A percentile compares a stretch with the other conserved stretches of the same genome.
These are phyloP conservation scores for Sphagnum contortum DNA, from an alignment of 225 moss, liverwort and hornwort species.

Conservation along the genomic window DNA sequence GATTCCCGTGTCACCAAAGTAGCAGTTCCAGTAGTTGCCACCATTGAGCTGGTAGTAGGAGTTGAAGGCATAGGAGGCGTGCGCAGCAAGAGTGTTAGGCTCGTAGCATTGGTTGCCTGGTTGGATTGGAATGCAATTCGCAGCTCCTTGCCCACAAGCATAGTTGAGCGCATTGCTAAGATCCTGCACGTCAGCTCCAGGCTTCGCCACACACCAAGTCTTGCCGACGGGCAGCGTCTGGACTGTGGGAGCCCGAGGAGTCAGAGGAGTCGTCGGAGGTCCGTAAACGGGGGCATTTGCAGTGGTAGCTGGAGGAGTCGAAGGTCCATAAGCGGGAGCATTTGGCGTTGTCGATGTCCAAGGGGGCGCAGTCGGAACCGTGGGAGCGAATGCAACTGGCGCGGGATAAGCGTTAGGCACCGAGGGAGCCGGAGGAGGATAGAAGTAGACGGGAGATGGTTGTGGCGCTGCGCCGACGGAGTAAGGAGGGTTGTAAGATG, in stretches of 20 bases:
- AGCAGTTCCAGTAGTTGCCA: slow-evolving; percentile 14
- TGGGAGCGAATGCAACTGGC: not conserved
- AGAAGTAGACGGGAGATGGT: too few species aligned
- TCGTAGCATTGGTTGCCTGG: slow-evolving; percentile 20
- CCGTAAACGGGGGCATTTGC: too few species aligned
- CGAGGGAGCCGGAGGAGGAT: not conserved
- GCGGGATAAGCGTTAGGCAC: slow-evolving; percentile 1
- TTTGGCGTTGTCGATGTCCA: too few species aligned
- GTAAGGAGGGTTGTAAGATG: too few species aligned
- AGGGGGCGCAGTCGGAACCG: too few species aligned
- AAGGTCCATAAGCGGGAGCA: too few species aligned
- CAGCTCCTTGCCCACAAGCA: slow-evolving; percentile 38
- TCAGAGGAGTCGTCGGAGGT: slow-evolving; percentile 6
- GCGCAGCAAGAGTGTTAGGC: slow-evolving; percentile 29
- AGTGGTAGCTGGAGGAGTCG: too few species aligned
- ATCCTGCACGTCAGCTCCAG: slow-evolving; percentile 9
- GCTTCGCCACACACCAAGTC: slow-evolving; percentile 48
- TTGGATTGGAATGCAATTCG: slow-evolving; percentile 28
- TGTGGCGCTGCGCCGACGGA: too few species aligned
- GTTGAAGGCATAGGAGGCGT: slow-evolving; percentile 50
- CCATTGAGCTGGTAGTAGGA: slow-evolving; percentile 30
- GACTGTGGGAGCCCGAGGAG: slow-evolving; percentile 9
- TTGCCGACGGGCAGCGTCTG: slow-evolving; percentile 26
- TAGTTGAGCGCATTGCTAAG: slow-evolving; percentile 35
- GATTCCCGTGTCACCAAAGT: slow-evolving; percentile 9